Evolutionary conservation across 257 asterid species (phyloP).

Genomic region (Euphrasia confusa): DNA sequence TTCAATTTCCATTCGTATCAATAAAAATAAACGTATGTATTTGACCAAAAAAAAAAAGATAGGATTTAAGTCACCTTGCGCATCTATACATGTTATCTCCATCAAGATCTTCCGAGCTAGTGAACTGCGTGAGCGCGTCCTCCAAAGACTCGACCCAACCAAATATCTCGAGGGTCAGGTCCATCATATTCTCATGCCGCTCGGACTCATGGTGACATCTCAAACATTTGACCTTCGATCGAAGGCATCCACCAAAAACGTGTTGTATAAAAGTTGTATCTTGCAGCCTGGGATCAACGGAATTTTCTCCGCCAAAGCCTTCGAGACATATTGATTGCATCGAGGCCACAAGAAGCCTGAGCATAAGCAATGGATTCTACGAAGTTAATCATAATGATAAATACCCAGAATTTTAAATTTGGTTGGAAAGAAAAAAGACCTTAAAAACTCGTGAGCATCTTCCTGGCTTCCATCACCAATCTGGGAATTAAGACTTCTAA

Average conservation of each 20-base stretch:
- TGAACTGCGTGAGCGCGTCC: constrained; percentile 81
- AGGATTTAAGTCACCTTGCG: constrained; percentile 44
- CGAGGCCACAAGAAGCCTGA: constrained; percentile 82
- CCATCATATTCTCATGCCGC: constrained; percentile 74
- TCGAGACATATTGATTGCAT: constrained; percentile 88
- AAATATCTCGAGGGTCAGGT: constrained; percentile 74
- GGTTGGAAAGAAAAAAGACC: constrained; percentile 31
- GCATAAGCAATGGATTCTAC: not conserved
- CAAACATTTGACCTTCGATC: constrained; percentile 83
- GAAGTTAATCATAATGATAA: not conserved
- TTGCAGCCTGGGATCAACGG: constrained; percentile 63
- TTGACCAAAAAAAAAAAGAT: not conserved
- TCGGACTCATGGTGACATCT: constrained; percentile 70
- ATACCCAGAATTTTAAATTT: not conserved
- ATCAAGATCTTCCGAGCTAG: constrained; percentile 79
- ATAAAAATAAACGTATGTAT: constrained; percentile 9
- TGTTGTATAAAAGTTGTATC: constrained; percentile 82
- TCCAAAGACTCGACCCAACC: constrained; percentile 79
- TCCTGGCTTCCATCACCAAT: constrained; percentile 89
- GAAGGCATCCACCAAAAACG: constrained; percentile 73
- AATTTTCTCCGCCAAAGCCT: constrained; percentile 72
- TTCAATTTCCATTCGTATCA: constrained; percentile 8
- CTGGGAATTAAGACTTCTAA: constrained; percentile 68
- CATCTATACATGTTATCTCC: constrained; percentile 91
- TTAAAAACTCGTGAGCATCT: constrained; percentile 92